phyloP scores from a whole-genome alignment of 768 basidiomycete species.

The Mycena capillaripes region DNA sequence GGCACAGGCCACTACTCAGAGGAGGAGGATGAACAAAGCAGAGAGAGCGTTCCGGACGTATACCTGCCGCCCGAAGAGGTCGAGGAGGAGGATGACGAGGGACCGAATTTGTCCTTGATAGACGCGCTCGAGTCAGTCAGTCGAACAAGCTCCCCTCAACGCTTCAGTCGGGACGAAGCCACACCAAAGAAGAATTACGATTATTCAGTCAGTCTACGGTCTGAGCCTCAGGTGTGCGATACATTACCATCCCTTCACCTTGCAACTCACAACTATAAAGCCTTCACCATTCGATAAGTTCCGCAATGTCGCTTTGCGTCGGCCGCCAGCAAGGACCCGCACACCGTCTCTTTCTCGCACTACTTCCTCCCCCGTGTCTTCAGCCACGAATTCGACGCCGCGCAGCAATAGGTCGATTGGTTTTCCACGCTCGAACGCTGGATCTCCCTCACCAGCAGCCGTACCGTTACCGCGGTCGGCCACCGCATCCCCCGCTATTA shows the following conservation, averaged over 20 bases:
- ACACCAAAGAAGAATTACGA: constrained; percentile 69
- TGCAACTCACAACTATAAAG: constrained; percentile 50
- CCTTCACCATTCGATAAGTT: constrained; percentile 73
- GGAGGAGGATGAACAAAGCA: constrained; percentile 57
- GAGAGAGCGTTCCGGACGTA: constrained; percentile 66
- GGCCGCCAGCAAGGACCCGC: constrained; percentile 63
- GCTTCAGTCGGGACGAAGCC: constrained; percentile 53
- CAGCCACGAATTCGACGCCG: constrained; percentile 76
- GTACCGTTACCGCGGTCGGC: constrained; percentile 68
- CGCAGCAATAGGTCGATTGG: constrained; percentile 64
- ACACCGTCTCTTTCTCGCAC: constrained; percentile 80
- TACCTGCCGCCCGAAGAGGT: constrained; percentile 65
- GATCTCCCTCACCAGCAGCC: constrained; percentile 60
- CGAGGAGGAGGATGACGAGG: constrained; percentile 53
- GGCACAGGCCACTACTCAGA: constrained; percentile 51
- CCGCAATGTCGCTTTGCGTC: constrained; percentile 73
- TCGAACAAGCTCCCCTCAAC: constrained; percentile 66
- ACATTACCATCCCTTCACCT: neutral
- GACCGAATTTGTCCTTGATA: constrained; percentile 57
- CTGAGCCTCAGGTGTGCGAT: constrained; percentile 69
- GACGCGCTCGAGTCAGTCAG: constrained; percentile 72
- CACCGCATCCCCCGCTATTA: constrained; percentile 62
- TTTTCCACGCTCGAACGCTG: constrained; percentile 53
- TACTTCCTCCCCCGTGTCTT: constrained; percentile 69
- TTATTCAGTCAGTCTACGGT: constrained; percentile 70